A percentile compares a stretch with the other conserved stretches of the same genome.
These are phyloP conservation scores for Bacidia rubella DNA, from an alignment of 495 filamentous ascomycete species.

Conservation along the genomic window DNA sequence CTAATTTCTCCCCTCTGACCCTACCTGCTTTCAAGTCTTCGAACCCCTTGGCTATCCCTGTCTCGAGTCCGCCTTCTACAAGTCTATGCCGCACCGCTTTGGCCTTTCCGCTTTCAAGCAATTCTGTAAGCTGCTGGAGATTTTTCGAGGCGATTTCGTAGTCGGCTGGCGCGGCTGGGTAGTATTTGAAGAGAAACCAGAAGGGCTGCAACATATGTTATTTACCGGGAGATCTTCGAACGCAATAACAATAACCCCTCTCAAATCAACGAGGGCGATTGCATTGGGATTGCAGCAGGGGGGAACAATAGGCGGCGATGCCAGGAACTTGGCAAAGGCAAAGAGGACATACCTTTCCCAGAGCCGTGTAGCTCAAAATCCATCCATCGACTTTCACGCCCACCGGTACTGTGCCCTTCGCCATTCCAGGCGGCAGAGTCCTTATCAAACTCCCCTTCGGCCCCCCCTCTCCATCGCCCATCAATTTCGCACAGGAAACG, in stretches of 20 bases:
- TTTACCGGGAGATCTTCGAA: too few relatives aligned
- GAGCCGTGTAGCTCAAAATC: conserved; percentile 1
- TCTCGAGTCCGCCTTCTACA: neutral
- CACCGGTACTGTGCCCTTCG: neutral
- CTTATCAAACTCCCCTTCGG: neutral
- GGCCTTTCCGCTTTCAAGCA: neutral
- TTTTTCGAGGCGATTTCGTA: neutral
- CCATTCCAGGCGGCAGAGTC: conserved; percentile 2
- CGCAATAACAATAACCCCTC: too few relatives aligned
- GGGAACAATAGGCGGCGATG: too few relatives aligned
- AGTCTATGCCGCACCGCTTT: neutral
- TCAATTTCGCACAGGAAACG: neutral
- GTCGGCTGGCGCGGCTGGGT: neutral
- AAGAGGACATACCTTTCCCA: neutral
- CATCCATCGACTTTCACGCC: neutral
- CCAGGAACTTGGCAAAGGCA: too few relatives aligned
- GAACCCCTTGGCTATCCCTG: neutral
- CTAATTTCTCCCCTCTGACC: neutral
- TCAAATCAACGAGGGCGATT: too few relatives aligned
- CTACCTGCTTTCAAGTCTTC: neutral
- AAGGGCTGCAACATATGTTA: neutral
- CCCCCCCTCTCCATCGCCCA: neutral
- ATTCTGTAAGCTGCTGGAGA: neutral
- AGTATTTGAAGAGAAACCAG: neutral
- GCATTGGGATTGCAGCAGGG: too few relatives aligned